A percentile compares a stretch with the other conserved stretches of the same genome.
phyloP scores from a whole-genome alignment of 2,329 filamentous ascomycete genomes.

The Cercospora zeina region DNA sequence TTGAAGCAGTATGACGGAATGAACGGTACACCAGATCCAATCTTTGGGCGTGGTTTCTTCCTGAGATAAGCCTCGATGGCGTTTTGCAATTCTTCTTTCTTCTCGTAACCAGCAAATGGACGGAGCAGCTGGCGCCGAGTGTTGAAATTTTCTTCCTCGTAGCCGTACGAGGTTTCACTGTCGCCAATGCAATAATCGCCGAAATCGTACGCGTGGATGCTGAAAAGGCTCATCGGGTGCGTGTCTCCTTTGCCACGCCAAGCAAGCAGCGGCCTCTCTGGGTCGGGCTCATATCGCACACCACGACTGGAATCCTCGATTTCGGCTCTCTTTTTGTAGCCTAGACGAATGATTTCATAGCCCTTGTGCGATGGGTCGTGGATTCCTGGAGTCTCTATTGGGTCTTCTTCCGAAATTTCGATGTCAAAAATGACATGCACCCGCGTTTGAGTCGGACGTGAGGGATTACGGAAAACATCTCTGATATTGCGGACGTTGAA shows the following conservation, averaged over 20 bases:
- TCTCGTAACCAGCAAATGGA: neutral
- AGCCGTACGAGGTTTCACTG: neutral
- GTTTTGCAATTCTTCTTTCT: neutral
- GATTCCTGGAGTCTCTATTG: neutral
- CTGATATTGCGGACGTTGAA: neutral
- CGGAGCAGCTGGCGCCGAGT: neutral
- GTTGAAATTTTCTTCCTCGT: neutral
- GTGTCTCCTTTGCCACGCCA: neutral
- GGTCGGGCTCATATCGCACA: neutral
- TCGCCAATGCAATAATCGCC: slow-evolving; percentile 11
- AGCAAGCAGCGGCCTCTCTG: slow-evolving; percentile 9
- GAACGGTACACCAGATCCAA: slow-evolving; percentile 15
- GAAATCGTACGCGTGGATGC: slow-evolving; percentile 5
- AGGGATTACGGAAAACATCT: neutral
- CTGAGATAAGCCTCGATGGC: neutral
- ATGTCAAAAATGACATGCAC: slow-evolving; percentile 1
- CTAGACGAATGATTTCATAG: neutral
- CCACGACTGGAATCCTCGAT: neutral
- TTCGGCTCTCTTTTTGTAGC: neutral
- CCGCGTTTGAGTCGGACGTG: neutral
- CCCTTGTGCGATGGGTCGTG: neutral
- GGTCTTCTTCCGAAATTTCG: neutral
- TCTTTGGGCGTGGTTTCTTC: neutral
- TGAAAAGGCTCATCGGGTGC: neutral
- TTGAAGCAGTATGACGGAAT: slow-evolving; percentile 16